Base-by-base conservation (phyloP, 257 asterid species). In the Penstemon newberryi region DNA sequence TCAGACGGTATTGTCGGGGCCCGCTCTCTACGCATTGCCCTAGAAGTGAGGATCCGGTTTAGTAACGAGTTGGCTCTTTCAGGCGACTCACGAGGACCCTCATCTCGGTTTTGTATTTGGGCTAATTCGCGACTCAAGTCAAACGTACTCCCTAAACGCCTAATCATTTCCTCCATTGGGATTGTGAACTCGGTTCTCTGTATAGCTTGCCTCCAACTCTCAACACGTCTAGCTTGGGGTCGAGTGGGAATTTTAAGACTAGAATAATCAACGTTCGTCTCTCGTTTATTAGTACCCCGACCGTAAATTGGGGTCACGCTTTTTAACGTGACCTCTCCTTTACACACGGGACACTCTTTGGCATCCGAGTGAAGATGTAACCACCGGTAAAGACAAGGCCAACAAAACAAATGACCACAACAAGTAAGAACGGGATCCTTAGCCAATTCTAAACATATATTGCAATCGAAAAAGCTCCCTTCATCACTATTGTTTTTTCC, bases 381-480 rank as follows among this genome's bases (percentile, higher is more conserved):
- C 99, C 99, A 94, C 36, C 90, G 87, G 78, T 87, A 94, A 54
- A 94, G 92, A 74, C 99, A 94, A 3, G 96, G 91, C 99, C 99
- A 94, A 70, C 99, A 94, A 77, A 87, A 94, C 74, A 94, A 83
- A 78, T 94, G 99, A 39, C 99, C 99, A 0, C 99, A 94, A 74
- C 96, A 91, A 56, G 99, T 94, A 47, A 94, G 97, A 42, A 91
- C 97, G 5, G 99, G 99, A 53, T 91, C 97, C 74, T 83, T 84
- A 2, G 97, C 86, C 85, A 91, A 78, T 68, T 94, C 99, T 78
- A 94, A 77, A 78, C 99, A 94, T 70, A 94, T 91, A 77, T 87
- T 91, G 79, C 99, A 94, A 61, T 94, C 99, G 15, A 94, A 94
- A 57, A 91, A 89, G 70, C 92, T 78, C 49, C 94, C 92, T 0